A percentile compares a stretch with the other conserved stretches of the same genome.
phyloP scores from a whole-genome alignment of 2,329 filamentous ascomycete species.

The Leptographium flavum region DNA sequence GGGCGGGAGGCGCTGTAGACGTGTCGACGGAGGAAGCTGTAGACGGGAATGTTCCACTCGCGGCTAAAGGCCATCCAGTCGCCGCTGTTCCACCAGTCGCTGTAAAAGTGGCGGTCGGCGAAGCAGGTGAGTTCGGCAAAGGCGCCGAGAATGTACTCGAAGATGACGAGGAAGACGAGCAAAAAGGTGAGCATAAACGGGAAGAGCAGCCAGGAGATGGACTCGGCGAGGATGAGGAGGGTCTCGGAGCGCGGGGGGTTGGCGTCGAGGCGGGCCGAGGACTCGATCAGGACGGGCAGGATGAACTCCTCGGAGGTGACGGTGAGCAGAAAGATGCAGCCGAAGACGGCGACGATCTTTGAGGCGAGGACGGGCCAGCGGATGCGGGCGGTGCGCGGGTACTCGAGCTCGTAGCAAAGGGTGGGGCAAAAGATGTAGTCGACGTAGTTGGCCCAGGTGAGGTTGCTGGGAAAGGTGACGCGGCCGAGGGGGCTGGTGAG shows the following conservation, averaged over 20 bases:
- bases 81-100: constrained; percentile 61
- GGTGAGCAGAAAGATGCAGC: constrained; percentile 89
- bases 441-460: constrained; percentile 66
- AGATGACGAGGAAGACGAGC: constrained; percentile 94
- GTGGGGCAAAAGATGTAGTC: constrained; percentile 90
- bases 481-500: constrained; percentile 81
- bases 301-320: constrained; percentile 92
- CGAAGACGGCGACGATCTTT: constrained; percentile 82
- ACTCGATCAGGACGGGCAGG: constrained; percentile 70
- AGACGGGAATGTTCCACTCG: constrained; percentile 96
- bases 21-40: constrained; percentile 87
- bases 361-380: constrained; percentile 21
- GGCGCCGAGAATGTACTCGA: constrained; percentile 89
- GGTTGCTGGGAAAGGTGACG: constrained; percentile 78
- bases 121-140: constrained; percentile 92
- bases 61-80: constrained; percentile 93
- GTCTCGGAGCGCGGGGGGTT: constrained; percentile 42
- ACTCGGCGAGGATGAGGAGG: constrained; percentile 71
- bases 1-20: constrained; percentile 76
- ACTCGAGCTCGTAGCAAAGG: constrained; percentile 94
- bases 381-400: constrained; percentile 50
- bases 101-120: constrained; percentile 87
- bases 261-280: constrained; percentile 36
- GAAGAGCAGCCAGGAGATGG: constrained; percentile 81
- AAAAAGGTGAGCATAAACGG: constrained; percentile 95